Percentiles rank a stretch among this genome's conserved stretches.
phyloP scores from a whole-genome alignment of 192 early-diverging fungal genomes.

The Umbelopsis sp. region DNA sequence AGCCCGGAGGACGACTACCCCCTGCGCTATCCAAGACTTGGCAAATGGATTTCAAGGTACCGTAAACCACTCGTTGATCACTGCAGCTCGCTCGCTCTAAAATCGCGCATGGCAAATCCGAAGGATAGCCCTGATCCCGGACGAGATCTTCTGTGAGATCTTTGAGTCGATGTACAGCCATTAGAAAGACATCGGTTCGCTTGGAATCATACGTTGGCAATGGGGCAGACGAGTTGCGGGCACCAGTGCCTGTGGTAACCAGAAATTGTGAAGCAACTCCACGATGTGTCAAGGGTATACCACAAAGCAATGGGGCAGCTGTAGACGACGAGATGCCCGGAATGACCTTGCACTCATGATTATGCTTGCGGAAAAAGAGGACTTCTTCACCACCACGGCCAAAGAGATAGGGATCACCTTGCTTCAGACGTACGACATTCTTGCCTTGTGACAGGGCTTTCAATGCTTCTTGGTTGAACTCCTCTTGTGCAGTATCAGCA shows the following conservation, averaged over 20 bases:
- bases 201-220: constrained; percentile 60
- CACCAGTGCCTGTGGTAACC: constrained; percentile 71
- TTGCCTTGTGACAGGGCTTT: constrained; percentile 63
- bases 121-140: constrained; percentile 62
- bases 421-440: constrained; percentile 87
- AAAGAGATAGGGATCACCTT: constrained; percentile 93
- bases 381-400: constrained; percentile 93
- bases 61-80: constrained; percentile 76
- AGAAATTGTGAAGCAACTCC: constrained; percentile 76
- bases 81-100: constrained; percentile 80
- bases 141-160: constrained; percentile 62
- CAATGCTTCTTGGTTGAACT: constrained; percentile 69
- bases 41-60: constrained; percentile 66
- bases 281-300: constrained; percentile 81
- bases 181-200: constrained; percentile 77
- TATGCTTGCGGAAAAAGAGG: constrained; percentile 70
- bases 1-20: constrained; percentile 71
- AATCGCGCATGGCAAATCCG: constrained; percentile 74
- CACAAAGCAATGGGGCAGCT: constrained; percentile 63
- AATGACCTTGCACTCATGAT: constrained; percentile 61
- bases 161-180: constrained; percentile 74
- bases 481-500: constrained; percentile 78
- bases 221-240: constrained; percentile 63
- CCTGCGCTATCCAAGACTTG: constrained; percentile 64
- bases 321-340: constrained; percentile 74